phyloP scores from a whole-genome alignment of 176 grass and related monocot genomes.

The Triticum monococcum region DNA sequence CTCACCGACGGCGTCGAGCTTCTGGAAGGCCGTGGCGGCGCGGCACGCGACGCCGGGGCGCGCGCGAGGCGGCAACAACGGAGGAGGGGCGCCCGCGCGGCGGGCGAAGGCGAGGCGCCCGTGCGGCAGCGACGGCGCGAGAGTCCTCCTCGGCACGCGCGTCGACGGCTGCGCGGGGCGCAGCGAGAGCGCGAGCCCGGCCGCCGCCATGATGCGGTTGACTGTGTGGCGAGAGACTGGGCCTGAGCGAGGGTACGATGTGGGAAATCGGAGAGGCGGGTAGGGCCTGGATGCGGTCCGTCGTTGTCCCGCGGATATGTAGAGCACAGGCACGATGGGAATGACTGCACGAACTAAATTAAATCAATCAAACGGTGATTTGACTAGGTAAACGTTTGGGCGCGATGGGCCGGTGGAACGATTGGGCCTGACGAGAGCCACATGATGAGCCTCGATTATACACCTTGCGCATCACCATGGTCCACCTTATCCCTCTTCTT shows the following conservation, averaged over 20 bases:
- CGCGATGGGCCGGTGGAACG: no score
- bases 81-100: background rate
- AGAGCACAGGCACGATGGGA: no score
- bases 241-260: background rate
- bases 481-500: no score
- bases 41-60: background rate
- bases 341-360: no score
- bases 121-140: conserved; percentile 22
- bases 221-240: background rate
- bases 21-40: conserved; percentile 35
- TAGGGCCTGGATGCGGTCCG: no score
- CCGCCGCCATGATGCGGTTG: conserved; percentile 2
- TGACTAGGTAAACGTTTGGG: no score
- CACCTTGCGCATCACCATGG: no score
- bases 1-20: conserved; percentile 51
- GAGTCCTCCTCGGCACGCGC: background rate
- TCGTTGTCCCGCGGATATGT: no score
- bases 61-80: background rate
- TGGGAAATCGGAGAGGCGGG: background rate
- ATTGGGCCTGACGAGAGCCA: no score
- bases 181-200: conserved; percentile 27
- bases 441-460: no score
- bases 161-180: background rate
- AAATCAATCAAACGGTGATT: no score
- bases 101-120: background rate